Evolutionary conservation across 768 basidiomycete genomes (phyloP), one percentile per base, ranked within the genome.

Genomic region (Boletus rubroflammeus): DNA sequence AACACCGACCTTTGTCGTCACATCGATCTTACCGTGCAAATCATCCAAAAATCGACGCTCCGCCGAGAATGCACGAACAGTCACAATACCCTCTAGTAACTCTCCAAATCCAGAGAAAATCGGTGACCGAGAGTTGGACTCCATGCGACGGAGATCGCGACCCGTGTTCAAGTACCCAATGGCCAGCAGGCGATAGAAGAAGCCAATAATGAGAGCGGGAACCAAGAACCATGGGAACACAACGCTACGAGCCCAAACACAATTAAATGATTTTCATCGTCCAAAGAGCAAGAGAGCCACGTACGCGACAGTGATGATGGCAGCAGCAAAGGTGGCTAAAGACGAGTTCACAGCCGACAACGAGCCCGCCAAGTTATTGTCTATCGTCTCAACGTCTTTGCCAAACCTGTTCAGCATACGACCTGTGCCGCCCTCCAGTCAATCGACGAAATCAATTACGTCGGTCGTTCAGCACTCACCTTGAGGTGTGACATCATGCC

Each of bases 311-410:
- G 83, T 85, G 44, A 93, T 61, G 34, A 93, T 78, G 1, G 92
- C 84, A 13, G 87, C 86, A 34, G 87, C 79, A 67, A 95, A 88
- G 36, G 80, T 81, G 0, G 90, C 90, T 41, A 92, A 69, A 1
- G 88, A 90, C 0, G 82, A 79, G 63, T 92, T 90, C 45, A 95
- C 89, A 1, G 83, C 78, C 60, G 90, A 84, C 26, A 93, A 72
- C 1, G 87, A 83, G 11, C 78, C 68, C 0, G 86, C 82, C 31
- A 92, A 73, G 4, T 83, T 85, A 0, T 78, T 77, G 65, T 96
- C 94, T 19, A 96, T 88, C 0, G 89, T 93, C 69, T 93, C 92
- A 34, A 95, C 79, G 63, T 96, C 92, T 75, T 86, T 87, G 62
- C 83, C 86, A 64, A 94, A 93, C 6, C 92, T 81, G 69, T 93